Evolutionary conservation across 768 basidiomycete species (phyloP), one percentile per base, ranked within the genome.

Genomic region (Termitomyces sp.): DNA sequence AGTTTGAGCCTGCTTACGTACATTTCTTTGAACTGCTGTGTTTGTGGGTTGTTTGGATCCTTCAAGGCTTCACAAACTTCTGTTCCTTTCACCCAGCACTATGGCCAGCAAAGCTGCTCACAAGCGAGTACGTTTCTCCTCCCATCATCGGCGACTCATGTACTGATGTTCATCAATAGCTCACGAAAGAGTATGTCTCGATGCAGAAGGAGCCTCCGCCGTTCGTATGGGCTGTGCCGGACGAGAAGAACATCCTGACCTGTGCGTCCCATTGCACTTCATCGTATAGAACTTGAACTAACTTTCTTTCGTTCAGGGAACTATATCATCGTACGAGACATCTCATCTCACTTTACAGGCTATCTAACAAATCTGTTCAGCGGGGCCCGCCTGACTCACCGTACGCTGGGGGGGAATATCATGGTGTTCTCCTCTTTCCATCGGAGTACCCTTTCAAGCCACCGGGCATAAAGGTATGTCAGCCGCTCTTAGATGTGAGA

Each of bases 361-460:
- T 44, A 58, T 62, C 54, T 63, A 62, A 60, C 53, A 46, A 32
- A 57, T 59, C 56, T 59, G 57, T 63, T 10, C 64, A 96, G 90
- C 88, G 92, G 49, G 97, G 97, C 2, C 97, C 97, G 20, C 88
- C 94, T 44, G 95, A 97, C 70, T 90, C 92, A 40, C 90, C 94
- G 5, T 99, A 86, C 65, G 79, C 80, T 30, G 94, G 89, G 26
- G 96, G 96, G 66, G 96, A 99, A 71, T 98, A 94, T 69, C 92
- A 96, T 62, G 96, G 95, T 0, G 81, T 93, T 20, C 85, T 98
- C 54, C 76, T 93, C 40, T 98, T 98, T 67, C 94, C 95, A 3
- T 75, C 90, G 13, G 95, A 98, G 73, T 98, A 98, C 70, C 92
- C 92, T 3, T 96, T 97, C 78, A 96, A 94, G 71, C 94, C 94